Percentiles rank a stretch among this genome's conserved stretches.
Evolutionary conservation across 805 yeast genomes (phyloP).

Genomic region (Candida awuae): DNA sequence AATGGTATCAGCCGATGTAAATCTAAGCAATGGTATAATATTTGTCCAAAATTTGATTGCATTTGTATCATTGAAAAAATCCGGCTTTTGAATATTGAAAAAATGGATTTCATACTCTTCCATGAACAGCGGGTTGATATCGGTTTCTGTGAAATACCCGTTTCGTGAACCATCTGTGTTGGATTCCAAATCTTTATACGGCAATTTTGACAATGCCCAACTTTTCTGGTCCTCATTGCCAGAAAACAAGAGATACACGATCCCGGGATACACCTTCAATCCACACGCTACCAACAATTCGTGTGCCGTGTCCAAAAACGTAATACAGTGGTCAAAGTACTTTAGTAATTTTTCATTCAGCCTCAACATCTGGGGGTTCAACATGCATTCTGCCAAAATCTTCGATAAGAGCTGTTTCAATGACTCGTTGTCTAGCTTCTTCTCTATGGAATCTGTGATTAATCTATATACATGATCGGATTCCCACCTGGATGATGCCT

Average conservation of each 20-base stretch:
- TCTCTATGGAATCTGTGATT: constrained; percentile 14
- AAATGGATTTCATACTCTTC: constrained; percentile 52
- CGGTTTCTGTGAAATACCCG: constrained; percentile 10
- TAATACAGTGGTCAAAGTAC: constrained; percentile 32
- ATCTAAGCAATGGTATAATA: constrained; percentile 30
- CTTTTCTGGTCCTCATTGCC: constrained; percentile 38
- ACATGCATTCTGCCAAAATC: constrained; percentile 39
- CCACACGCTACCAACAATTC: constrained; percentile 15
- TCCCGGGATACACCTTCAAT: constrained; percentile 36
- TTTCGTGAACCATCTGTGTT: constrained; percentile 9
- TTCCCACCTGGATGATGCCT: constrained; percentile 23
- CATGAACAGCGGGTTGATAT: constrained; percentile 32
- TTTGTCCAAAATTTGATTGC: constrained; percentile 44
- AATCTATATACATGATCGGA: constrained; percentile 14
- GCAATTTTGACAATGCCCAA: constrained; percentile 39
- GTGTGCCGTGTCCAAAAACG: constrained; percentile 13
- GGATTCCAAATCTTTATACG: constrained; percentile 15
- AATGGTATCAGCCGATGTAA: constrained; percentile 31
- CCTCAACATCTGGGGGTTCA: constrained; percentile 45
- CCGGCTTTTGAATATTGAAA: constrained; percentile 45
- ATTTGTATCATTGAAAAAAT: constrained; percentile 34
- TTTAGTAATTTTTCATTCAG: constrained; percentile 28
- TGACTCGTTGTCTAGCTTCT: constrained; percentile 15
- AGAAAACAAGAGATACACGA: constrained; percentile 46
- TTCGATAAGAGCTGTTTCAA: constrained; percentile 19